Conservation (phyloP, 2,329 filamentous ascomycete species). For the Fusarium verrucosum region DNA sequence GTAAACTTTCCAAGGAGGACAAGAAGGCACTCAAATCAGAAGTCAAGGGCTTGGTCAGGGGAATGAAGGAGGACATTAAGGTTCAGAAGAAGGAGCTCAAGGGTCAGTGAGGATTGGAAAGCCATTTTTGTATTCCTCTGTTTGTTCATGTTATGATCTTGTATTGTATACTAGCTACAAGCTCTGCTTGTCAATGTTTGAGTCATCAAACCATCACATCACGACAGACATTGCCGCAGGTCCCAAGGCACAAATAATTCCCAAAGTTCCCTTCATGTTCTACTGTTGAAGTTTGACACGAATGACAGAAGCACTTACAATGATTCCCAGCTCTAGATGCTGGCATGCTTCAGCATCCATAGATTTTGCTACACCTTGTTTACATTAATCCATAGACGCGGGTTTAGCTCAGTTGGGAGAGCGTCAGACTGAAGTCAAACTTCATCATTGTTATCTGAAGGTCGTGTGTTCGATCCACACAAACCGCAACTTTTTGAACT, state of each 20-base stretch:
- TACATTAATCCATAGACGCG: background rate
- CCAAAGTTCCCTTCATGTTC: too few relatives aligned
- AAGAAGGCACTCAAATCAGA: slow-evolving; percentile 30
- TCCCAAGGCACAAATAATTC: too few relatives aligned
- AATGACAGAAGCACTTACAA: too few relatives aligned
- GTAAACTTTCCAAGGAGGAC: slow-evolving; percentile 27
- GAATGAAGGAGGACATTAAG: slow-evolving; percentile 13
- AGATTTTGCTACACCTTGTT: fast-evolving
- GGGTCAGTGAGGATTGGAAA: background rate
- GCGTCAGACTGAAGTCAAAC: slow-evolving; percentile 31
- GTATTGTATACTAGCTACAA: background rate
- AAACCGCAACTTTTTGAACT: slow-evolving; percentile 6
- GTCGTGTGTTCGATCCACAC: slow-evolving; percentile 33
- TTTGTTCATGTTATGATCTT: background rate
- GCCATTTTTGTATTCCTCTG: background rate
- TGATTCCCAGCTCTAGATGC: too few relatives aligned
- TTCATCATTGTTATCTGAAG: slow-evolving; percentile 29
- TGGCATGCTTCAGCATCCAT: fast-evolving
- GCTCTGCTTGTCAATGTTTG: background rate
- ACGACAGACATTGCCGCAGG: too few relatives aligned
- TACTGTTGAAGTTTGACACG: too few relatives aligned
- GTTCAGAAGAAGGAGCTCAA: slow-evolving; percentile 7
- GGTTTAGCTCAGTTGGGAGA: slow-evolving; percentile 35
- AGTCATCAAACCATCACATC: background rate
- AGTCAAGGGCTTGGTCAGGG: slow-evolving; percentile 18